These are phyloP conservation scores for Odontarrhena argentea DNA, from an alignment of 345 rosid genomes.

Conservation along the genomic window DNA sequence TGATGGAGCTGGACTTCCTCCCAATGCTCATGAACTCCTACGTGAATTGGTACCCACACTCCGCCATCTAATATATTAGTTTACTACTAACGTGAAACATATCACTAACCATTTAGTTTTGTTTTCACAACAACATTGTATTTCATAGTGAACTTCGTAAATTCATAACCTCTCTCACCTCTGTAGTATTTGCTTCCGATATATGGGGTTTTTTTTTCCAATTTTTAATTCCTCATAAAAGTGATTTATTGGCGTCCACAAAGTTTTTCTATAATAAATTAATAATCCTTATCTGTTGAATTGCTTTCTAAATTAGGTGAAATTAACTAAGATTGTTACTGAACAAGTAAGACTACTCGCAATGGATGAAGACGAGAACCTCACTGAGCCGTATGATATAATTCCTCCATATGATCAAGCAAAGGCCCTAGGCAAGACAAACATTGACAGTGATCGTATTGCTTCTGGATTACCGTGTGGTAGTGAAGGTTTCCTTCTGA, in stretches of 20 bases:
- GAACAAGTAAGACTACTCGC: constrained; percentile 95
- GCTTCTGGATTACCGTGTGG: constrained; percentile 99
- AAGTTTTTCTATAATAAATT: background rate
- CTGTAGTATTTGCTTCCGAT: constrained; percentile 12
- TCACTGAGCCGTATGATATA: constrained; percentile 79
- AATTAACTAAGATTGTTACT: constrained; percentile 88
- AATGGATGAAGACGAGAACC: constrained; percentile 89
- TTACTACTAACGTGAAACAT: constrained; percentile 15
- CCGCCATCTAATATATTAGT: constrained; percentile 1
- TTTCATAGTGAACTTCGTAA: constrained; percentile 1
- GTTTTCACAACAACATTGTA: background rate
- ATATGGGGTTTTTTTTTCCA: background rate
- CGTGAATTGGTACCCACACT: constrained; percentile 63
- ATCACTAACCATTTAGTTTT: constrained; percentile 8
- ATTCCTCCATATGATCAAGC: constrained; percentile 98
- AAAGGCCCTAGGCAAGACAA: constrained; percentile 95
- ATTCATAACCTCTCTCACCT: background rate
- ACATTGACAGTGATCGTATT: constrained; percentile 93
- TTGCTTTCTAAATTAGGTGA: constrained; percentile 52
- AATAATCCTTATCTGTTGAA: constrained; percentile 1
- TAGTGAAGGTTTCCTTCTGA: constrained; percentile 95
- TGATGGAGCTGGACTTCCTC: constrained; percentile 97
- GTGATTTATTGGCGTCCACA: background rate
- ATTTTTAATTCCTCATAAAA: background rate
- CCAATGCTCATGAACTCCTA: constrained; percentile 82